These are phyloP conservation scores for Tetrastigma voinierianum DNA, from an alignment of 164 flowering plant genomes.

Conservation along the genomic window DNA sequence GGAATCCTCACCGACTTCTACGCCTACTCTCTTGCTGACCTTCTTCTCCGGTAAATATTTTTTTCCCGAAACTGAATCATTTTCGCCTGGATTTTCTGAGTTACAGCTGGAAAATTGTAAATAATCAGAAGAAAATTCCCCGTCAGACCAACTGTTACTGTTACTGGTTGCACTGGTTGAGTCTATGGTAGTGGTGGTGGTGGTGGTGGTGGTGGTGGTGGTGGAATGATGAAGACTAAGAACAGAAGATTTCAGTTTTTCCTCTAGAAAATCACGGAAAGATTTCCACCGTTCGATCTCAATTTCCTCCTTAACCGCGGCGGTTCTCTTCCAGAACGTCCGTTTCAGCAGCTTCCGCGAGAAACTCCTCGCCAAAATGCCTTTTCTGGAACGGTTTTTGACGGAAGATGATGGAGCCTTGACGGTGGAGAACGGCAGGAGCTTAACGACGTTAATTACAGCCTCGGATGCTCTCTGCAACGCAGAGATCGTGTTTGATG, in stretches of 20 bases:
- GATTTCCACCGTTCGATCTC: slow-evolving; percentile 50
- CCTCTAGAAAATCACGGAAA: slow-evolving; percentile 33
- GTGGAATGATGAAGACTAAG: not conserved
- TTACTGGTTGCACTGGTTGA: slow-evolving; percentile 10
- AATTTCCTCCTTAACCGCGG: not conserved
- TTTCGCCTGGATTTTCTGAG: slow-evolving; percentile 27
- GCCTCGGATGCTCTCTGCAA: slow-evolving; percentile 57
- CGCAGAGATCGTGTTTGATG: slow-evolving; percentile 34
- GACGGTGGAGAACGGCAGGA: slow-evolving; percentile 31
- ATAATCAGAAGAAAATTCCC: slow-evolving; percentile 34
- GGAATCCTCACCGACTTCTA: slow-evolving; percentile 38
- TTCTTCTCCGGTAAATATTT: slow-evolving; percentile 10
- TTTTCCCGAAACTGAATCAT: slow-evolving; percentile 29
- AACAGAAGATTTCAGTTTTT: slow-evolving; percentile 28
- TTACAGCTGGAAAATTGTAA: slow-evolving; percentile 29
- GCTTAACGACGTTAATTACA: slow-evolving; percentile 50
- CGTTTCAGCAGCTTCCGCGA: slow-evolving; percentile 36
- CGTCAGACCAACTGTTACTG: slow-evolving; percentile 42
- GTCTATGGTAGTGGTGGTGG: not conserved
- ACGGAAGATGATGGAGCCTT: slow-evolving; percentile 13
- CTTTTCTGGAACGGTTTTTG: slow-evolving; percentile 8
- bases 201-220: slow-evolving; percentile 1
- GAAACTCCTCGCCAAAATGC: slow-evolving; percentile 35
- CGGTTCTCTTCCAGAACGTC: slow-evolving; percentile 43
- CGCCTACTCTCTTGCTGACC: slow-evolving; percentile 18